phyloP scores from a whole-genome alignment of 371 early-diverging fungal genomes.

The Chytridium lagenaria region DNA sequence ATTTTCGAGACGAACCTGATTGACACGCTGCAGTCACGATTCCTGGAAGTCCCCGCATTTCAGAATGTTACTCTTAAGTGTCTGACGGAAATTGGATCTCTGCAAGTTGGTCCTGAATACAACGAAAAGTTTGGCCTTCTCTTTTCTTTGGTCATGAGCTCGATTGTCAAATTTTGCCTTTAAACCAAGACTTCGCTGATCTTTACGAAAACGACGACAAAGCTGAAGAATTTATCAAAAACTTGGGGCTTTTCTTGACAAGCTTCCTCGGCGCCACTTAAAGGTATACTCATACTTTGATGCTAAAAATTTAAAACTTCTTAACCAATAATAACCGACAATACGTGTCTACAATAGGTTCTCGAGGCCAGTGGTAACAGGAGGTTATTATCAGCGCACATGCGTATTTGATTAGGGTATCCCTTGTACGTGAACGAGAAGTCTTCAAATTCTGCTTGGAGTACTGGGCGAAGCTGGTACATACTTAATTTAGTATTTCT shows the following conservation, averaged over 20 bases:
- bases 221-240: slow-evolving; percentile 91
- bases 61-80: slow-evolving; percentile 94
- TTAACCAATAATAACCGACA: neutral
- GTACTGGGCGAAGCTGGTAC: slow-evolving; percentile 92
- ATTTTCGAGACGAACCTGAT: slow-evolving; percentile 96
- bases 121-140: slow-evolving; percentile 81
- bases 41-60: slow-evolving; percentile 82
- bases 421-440: slow-evolving; percentile 92
- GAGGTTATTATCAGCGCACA: slow-evolving; percentile 82
- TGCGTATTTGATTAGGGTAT: slow-evolving; percentile 86
- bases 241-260: slow-evolving; percentile 86
- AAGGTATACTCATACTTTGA: slow-evolving; percentile 58
- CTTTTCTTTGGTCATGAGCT: slow-evolving; percentile 78
- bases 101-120: slow-evolving; percentile 78
- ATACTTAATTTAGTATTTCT: slow-evolving; percentile 23
- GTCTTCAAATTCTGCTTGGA: slow-evolving; percentile 97
- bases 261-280: slow-evolving; percentile 83
- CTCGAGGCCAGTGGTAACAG: slow-evolving; percentile 52
- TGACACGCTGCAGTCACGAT: slow-evolving; percentile 80
- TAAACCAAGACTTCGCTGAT: slow-evolving; percentile 70
- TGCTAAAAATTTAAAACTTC: neutral
- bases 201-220: slow-evolving; percentile 87
- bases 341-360: slow-evolving; percentile 4
- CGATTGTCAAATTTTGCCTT: slow-evolving; percentile 62
- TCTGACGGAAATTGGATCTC: slow-evolving; percentile 89